A percentile compares a stretch with the other conserved stretches of the same genome.
phyloP scores from a whole-genome alignment of 2,329 filamentous ascomycete genomes.

The Cladophialophora bantiana region DNA sequence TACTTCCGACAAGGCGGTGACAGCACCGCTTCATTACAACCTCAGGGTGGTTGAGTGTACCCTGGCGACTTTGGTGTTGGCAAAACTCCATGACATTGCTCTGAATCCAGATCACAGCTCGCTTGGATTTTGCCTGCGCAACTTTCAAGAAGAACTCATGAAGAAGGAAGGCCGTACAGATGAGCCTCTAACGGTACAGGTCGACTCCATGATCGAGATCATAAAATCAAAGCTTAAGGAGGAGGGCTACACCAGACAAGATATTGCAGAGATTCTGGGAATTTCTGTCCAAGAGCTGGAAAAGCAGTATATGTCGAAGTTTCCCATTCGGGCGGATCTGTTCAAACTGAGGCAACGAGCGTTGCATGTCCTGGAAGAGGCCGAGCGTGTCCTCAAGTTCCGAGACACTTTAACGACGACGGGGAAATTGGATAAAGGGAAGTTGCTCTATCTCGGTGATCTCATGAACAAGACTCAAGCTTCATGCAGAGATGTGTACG shows the following conservation, averaged over 20 bases:
- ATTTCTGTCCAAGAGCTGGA: slow-evolving; percentile 76
- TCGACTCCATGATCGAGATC: slow-evolving; percentile 74
- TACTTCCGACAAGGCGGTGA: slow-evolving; percentile 91
- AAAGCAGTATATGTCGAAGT: slow-evolving; percentile 80
- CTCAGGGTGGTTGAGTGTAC: slow-evolving; percentile 95
- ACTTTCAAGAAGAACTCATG: slow-evolving; percentile 86
- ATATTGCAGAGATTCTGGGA: slow-evolving; percentile 76
- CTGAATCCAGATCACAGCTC: slow-evolving; percentile 82
- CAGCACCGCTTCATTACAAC: slow-evolving; percentile 94
- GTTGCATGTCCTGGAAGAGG: slow-evolving; percentile 89
- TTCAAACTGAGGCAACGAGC: slow-evolving; percentile 90
- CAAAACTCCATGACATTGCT: slow-evolving; percentile 65
- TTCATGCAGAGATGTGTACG: slow-evolving; percentile 84
- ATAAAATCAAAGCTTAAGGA: slow-evolving; percentile 74
- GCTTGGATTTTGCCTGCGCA: slow-evolving; percentile 80
- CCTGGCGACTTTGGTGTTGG: slow-evolving; percentile 75
- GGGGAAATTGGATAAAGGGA: slow-evolving; percentile 62
- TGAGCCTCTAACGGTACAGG: slow-evolving; percentile 68
- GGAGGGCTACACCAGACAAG: slow-evolving; percentile 85
- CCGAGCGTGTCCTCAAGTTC: slow-evolving; percentile 84
- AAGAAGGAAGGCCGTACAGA: slow-evolving; percentile 55
- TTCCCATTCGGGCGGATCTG: slow-evolving; percentile 83
- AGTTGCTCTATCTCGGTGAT: slow-evolving; percentile 75
- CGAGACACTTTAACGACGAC: slow-evolving; percentile 72
- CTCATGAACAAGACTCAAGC: slow-evolving; percentile 90